phyloP scores from a whole-genome alignment of 2,329 filamentous ascomycete species.

The Aspergillus vadensis region DNA sequence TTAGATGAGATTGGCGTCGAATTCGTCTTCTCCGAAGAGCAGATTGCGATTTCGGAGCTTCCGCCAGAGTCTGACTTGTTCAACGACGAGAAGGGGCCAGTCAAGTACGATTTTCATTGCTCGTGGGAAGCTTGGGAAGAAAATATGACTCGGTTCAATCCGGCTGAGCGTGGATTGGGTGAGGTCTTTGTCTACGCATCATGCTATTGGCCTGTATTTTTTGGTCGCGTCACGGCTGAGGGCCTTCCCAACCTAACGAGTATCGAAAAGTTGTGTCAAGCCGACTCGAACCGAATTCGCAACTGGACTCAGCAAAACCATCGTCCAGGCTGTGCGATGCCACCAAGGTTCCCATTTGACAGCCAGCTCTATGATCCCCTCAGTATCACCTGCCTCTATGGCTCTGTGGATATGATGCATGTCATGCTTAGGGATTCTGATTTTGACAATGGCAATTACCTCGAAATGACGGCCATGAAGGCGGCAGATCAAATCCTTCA shows the following conservation, averaged over 20 bases:
- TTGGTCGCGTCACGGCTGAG: conserved; percentile 22
- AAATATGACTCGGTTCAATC: conserved; percentile 31
- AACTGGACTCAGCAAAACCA: conserved; percentile 39
- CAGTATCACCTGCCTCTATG: conserved; percentile 37
- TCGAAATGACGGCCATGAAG: conserved; percentile 16
- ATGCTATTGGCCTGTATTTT: conserved; percentile 40
- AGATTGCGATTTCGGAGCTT: conserved; percentile 25
- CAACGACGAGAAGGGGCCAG: conserved; percentile 20
- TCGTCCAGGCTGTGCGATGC: conserved; percentile 34
- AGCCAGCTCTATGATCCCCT: conserved; percentile 39
- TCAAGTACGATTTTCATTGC: conserved; percentile 24
- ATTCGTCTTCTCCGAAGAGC: conserved; percentile 33
- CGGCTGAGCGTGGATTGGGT: conserved; percentile 28
- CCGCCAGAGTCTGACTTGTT: conserved; percentile 29
- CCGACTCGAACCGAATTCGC: conserved; percentile 30
- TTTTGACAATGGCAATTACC: conserved; percentile 19
- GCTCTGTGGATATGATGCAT: conserved; percentile 35
- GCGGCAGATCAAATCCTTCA: conserved; percentile 32
- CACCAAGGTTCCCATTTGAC: conserved; percentile 35
- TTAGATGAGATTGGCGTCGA: conserved; percentile 30
- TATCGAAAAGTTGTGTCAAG: conserved; percentile 16
- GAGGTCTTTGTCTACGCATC: conserved; percentile 41
- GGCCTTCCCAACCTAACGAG: conserved; percentile 18
- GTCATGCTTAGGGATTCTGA: conserved; percentile 29
- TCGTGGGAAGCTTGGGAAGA: conserved; percentile 37